These are phyloP conservation scores for Colletotrichum plurivorum DNA, from an alignment of 2,329 filamentous ascomycete species.

Conservation along the genomic window DNA sequence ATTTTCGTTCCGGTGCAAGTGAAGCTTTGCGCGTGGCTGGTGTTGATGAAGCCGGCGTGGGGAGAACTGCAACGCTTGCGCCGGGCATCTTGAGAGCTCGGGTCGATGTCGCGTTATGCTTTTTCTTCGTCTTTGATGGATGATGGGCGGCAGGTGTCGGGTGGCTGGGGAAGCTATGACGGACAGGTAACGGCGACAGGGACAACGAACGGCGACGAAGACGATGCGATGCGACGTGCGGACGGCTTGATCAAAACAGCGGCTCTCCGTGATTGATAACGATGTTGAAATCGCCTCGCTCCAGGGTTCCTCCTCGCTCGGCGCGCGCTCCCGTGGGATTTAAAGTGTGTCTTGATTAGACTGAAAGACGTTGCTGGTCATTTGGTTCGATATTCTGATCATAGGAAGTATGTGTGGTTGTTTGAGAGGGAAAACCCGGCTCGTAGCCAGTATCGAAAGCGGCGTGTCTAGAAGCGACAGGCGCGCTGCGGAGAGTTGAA, in stretches of 20 bases:
- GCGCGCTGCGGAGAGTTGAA: slow-evolving; percentile 41
- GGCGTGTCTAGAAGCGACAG: slow-evolving; percentile 39
- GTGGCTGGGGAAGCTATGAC: slow-evolving; percentile 31
- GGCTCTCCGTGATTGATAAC: slow-evolving; percentile 56
- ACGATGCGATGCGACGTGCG: slow-evolving; percentile 43
- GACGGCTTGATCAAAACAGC: slow-evolving; percentile 48
- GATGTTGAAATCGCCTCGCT: slow-evolving; percentile 72
- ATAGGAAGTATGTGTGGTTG: slow-evolving; percentile 44
- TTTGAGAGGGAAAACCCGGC: slow-evolving; percentile 46
- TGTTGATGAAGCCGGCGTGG: slow-evolving; percentile 76
- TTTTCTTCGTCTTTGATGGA: slow-evolving; percentile 35
- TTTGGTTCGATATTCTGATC: slow-evolving; percentile 43
- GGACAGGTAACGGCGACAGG: slow-evolving; percentile 40
- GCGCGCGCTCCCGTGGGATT: slow-evolving; percentile 77
- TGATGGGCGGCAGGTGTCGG: slow-evolving; percentile 41
- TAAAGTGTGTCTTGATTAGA: slow-evolving; percentile 73
- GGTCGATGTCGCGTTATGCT: slow-evolving; percentile 49
- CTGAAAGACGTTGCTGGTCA: slow-evolving; percentile 45
- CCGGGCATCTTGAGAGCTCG: slow-evolving; percentile 74
- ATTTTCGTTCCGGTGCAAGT: slow-evolving; percentile 92
- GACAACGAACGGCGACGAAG: slow-evolving; percentile 44
- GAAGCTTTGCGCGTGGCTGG: slow-evolving; percentile 82
- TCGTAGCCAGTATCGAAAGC: slow-evolving; percentile 37
- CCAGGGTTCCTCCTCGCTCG: slow-evolving; percentile 63
- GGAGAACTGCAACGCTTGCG: slow-evolving; percentile 75